Evolutionary conservation across 768 basidiomycete species (phyloP).

Genomic region (Gymnopilus junonius): DNA sequence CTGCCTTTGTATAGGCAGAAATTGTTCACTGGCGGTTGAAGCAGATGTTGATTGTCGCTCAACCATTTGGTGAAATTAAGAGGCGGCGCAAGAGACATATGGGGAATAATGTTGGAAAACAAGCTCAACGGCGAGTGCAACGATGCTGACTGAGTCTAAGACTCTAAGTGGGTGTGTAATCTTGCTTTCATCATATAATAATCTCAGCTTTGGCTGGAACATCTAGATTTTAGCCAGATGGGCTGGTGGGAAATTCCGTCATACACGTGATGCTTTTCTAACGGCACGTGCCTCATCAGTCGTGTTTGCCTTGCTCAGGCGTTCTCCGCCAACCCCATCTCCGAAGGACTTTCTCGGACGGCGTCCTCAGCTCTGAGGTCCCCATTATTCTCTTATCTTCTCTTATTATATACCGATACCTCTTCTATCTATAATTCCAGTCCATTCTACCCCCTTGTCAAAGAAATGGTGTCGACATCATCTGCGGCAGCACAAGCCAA

Average conservation of each 20-base stretch:
- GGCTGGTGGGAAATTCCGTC: background rate
- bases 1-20: constrained; percentile 81
- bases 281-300: background rate
- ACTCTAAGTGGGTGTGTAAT: constrained; percentile 4
- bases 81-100: constrained; percentile 78
- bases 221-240: too few relatives aligned
- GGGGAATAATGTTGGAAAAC: background rate
- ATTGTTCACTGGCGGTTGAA: constrained; percentile 94
- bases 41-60: constrained; percentile 72
- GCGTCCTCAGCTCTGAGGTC: too few relatives aligned
- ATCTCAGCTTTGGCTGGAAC: background rate
- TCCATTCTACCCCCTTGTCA: background rate
- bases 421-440: background rate
- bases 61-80: constrained; percentile 94
- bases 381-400: background rate
- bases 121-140: background rate
- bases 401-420: background rate
- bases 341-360: background rate
- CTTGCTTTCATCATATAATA: background rate
- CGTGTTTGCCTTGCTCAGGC: constrained; percentile 14
- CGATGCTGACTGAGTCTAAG: background rate
- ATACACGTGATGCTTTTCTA: constrained; percentile 12
- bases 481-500: constrained; percentile 32
- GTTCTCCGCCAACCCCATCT: background rate
- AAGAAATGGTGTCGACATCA: constrained; percentile 38